These are phyloP conservation scores for Phytophthora pistaciae DNA, from an alignment of 352 stramenopile species.

Conservation along the genomic window DNA sequence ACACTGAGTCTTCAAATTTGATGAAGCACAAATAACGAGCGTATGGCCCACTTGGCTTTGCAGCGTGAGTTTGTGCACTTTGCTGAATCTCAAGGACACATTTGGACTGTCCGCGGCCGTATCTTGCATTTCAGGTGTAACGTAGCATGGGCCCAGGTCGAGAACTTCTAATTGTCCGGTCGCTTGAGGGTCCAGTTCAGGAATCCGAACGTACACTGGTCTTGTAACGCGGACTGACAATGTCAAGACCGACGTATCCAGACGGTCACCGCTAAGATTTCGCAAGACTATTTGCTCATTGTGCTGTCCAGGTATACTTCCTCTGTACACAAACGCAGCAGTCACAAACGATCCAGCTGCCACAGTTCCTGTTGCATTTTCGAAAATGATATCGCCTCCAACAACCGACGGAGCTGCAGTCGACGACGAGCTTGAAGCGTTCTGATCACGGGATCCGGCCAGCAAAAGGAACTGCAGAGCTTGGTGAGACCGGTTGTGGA, in stretches of 20 bases:
- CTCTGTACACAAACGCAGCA: slow-evolving; percentile 80
- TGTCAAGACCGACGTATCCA: slow-evolving; percentile 78
- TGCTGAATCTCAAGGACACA: slow-evolving; percentile 84
- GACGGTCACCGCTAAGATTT: slow-evolving; percentile 82
- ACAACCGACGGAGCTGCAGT: slow-evolving; percentile 30
- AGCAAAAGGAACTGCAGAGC: slow-evolving; percentile 81
- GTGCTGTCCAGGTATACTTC: slow-evolving; percentile 71
- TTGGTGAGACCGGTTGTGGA: slow-evolving; percentile 77
- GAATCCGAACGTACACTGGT: slow-evolving; percentile 87
- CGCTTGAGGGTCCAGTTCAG: slow-evolving; percentile 79
- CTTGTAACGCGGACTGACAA: slow-evolving; percentile 74
- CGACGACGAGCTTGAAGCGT: slow-evolving; percentile 22
- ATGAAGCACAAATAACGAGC: slow-evolving; percentile 81
- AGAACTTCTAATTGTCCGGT: slow-evolving; percentile 82
- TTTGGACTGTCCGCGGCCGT: slow-evolving; percentile 79
- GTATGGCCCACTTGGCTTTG: slow-evolving; percentile 82
- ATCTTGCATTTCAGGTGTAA: slow-evolving; percentile 88
- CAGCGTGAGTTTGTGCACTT: slow-evolving; percentile 87
- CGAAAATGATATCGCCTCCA: slow-evolving; percentile 75
- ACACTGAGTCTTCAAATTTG: slow-evolving; percentile 91
- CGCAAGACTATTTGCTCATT: slow-evolving; percentile 82
- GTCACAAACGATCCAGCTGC: slow-evolving; percentile 53
- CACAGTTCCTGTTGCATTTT: slow-evolving; percentile 78
- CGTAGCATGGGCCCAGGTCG: slow-evolving; percentile 84
- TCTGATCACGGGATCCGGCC: slow-evolving; percentile 54